Base-by-base conservation (phyloP, 495 filamentous ascomycete genomes). In the Aspergillus taichungensis region DNA sequence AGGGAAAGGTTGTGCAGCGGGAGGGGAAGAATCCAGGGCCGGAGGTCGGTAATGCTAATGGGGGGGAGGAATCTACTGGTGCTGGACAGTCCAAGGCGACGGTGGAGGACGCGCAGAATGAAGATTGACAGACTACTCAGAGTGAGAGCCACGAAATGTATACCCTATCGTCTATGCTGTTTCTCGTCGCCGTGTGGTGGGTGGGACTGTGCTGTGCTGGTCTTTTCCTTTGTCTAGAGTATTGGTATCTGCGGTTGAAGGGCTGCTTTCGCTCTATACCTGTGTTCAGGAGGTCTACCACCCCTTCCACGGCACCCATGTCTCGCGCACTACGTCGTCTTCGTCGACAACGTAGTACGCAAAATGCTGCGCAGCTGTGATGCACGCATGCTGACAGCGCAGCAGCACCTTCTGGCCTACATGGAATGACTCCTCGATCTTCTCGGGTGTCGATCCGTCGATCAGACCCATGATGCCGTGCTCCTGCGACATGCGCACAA, bases 401-500 rank as follows among this genome's bases (percentile, higher is more conserved):
- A 64, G 41, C 24, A 54, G 30, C 18, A 64, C 56, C 38, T 58
- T 59, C 27, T 61, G 46, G 1, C 61, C 61, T 12, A 64, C 54
- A 42, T 30, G 40, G 28, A 64, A 64, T 12, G 29, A 37, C 34
- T 48, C 42, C 24, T 48, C 56, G 1, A 47, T 47, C 37, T 48
- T 54, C 30, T 47, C 49, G 27, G 24, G 31, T 18, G 13, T 40
- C 30, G 30, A 24, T 24, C 30, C 32, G 41, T 33, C 5, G 18
- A 24, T 24, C 18, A 24, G 18, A 24, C 57, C 64, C 49, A 86
- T 46, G 43, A 84, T 73, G 1, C 80, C 81, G 61, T 85, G 82
- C 57, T 85, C 82, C 61, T 86, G 82, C 45, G 74, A 77, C 37
- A 82, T 72, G 11, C 71, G 64, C 30, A 73, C 75, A 4, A 85